Percentiles rank a stretch among this genome's conserved stretches.
These are phyloP conservation scores for Colletotrichum theobromicola DNA, from an alignment of 2,329 filamentous ascomycete genomes.

Conservation along the genomic window DNA sequence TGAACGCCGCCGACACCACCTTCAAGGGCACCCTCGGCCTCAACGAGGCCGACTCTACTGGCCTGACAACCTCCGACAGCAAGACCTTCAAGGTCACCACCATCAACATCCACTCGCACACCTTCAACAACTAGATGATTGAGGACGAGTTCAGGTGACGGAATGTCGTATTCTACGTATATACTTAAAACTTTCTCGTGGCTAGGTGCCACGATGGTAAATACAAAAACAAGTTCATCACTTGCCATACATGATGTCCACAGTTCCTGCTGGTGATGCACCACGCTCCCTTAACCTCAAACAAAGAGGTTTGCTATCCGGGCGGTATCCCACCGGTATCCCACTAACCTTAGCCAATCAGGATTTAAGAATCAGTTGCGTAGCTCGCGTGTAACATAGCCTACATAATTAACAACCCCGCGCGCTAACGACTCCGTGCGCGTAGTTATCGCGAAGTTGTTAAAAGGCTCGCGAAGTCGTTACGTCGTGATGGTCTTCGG, in stretches of 20 bases:
- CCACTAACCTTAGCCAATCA: no score
- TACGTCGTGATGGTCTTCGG: no score
- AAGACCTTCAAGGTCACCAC: neutral
- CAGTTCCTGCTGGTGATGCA: neutral
- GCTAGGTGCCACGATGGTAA: neutral
- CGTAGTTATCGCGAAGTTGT: no score
- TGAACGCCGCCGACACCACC: neutral
- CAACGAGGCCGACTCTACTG: neutral
- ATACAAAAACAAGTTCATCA: neutral
- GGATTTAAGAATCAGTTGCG: no score
- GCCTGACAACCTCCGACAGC: neutral
- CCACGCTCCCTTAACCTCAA: no score
- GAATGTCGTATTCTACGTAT: neutral
- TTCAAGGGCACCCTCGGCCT: neutral
- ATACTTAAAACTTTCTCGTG: neutral
- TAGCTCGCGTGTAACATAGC: no score
- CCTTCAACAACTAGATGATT: neutral
- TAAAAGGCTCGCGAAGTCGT: no score
- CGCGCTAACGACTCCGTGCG: no score
- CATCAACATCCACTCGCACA: neutral
- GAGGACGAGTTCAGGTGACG: neutral
- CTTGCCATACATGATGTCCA: neutral
- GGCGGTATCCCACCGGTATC: no score
- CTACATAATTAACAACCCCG: no score
- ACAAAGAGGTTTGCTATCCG: no score